Evolutionary conservation across 306 rosid species (phyloP), one percentile per base, ranked within the genome.

Genomic region (Cucumis cinereus): DNA sequence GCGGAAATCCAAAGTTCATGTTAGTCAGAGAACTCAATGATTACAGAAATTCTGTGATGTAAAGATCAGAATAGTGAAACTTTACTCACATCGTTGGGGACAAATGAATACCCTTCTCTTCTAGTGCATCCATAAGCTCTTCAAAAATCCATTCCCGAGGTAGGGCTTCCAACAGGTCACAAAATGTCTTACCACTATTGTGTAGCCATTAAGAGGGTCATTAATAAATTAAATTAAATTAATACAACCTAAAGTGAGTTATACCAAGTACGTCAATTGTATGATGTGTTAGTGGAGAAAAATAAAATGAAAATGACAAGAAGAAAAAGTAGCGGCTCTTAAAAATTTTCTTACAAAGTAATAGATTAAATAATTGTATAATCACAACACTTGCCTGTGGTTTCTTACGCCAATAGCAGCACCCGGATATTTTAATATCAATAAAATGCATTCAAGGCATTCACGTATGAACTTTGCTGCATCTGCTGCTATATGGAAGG

Each of bases 131-230:
- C 91, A 95, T 92, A 81, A 95, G 83, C 88, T 95, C 97, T 85
- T 95, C 99, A 47, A 95, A 95, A 77, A 95, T 83, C 97, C 98
- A 92, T 82, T 92, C 99, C 72, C 97, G 90, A 35, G 98, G 99
- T 77, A 95, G 93, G 71, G 92, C 87, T 82, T 95, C 99, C 85
- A 95, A 84, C 82, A 92, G 88, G 81, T 95, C 99, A 22, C 93
- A 89, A 61, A 92, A 80, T 35, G 96, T 89, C 91, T 82, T 95
- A 83, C 99, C 99, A 85, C 99, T 95, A 82, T 82, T 79, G 79
- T 63, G 66, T 15, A 71, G 11, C 13, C 75, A 71, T 71, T 26
- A 49, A 71, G 59, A 69, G 17, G 52, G 75, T 26, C 75, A 47
- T 70, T 24, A 14, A 49, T 6, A 71, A 47, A 49, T 71, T 49